Evolutionary conservation across 306 rosid genomes (phyloP).

Genomic region (Quercus suber): DNA sequence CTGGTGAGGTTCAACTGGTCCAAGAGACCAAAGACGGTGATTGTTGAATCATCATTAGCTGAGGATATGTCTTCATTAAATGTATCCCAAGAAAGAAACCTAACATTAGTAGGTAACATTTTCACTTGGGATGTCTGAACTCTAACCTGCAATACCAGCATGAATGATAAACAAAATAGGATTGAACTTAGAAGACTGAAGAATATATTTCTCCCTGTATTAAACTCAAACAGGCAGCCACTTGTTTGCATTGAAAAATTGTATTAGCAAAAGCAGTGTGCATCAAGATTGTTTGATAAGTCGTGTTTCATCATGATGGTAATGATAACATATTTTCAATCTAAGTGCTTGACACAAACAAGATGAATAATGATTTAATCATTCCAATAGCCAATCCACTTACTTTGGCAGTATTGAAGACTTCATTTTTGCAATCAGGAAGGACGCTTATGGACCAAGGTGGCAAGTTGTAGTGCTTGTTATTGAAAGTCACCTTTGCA

Average conservation of each 20-base stretch:
- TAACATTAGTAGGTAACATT: conserved; percentile 38
- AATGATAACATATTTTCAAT: not conserved
- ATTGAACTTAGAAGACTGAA: not conserved
- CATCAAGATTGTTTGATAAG: not conserved
- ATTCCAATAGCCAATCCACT: conserved; percentile 5
- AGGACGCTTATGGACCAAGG: conserved; percentile 91
- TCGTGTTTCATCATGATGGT: not conserved
- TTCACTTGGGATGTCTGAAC: conserved; percentile 33
- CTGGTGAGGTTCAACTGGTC: conserved; percentile 72
- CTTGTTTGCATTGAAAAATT: not conserved
- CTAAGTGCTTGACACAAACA: not conserved
- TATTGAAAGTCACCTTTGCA: conserved; percentile 55
- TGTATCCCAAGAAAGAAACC: conserved; percentile 49
- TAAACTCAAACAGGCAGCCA: not conserved
- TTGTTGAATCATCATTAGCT: conserved; percentile 31
- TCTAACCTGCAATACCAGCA: conserved; percentile 45
- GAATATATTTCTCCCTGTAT: not conserved
- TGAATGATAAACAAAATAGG: not conserved
- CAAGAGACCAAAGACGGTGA: conserved; percentile 52
- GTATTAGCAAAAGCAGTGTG: not conserved
- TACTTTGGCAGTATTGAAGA: conserved; percentile 83
- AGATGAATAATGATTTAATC: not conserved
- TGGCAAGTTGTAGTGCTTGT: conserved; percentile 56
- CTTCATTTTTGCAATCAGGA: conserved; percentile 73
- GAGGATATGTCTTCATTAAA: conserved; percentile 59